Evolutionary conservation across 768 basidiomycete genomes (phyloP), one percentile per base, ranked within the genome.

Genomic region (Calocybe indica): DNA sequence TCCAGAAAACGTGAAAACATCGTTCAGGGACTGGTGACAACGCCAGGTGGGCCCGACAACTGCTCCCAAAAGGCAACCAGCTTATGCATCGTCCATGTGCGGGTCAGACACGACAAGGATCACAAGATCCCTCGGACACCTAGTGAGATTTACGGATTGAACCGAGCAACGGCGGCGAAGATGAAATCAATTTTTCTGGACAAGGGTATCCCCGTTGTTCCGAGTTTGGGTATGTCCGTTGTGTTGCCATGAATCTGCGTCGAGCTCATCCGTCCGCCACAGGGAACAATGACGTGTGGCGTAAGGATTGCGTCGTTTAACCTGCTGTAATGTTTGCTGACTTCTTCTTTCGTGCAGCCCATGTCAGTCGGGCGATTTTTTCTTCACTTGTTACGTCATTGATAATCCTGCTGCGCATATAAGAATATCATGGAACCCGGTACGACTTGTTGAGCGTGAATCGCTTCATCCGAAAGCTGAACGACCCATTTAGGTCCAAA

Each of bases 201-300:
- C 42, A 76, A 72, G 50, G 85, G 83, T 9, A 83, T 94, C 34
- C 82, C 87, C 11, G 82, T 93, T 14, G 76, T 94, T 22, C 89
- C 91, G 3, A 87, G 80, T 65, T 69, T 96, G 49, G 88, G 87
- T 81, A 55, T 56, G 74, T 58, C 9, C 29, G 34, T 53, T 15
- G 4, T 7, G 37, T 29, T 40, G 7, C 10, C 34, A 30, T 15
- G 32, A 30, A 7, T 29, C 22, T 12, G 9, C 29, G 9, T 29
- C 40, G 30, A 11, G 35, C 13, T 22, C 7, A 8, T 42, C 30
- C 41, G 37, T 34, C 46, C 22, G 15, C 8, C 7, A 33, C 52
- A 88, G 91, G 91, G 15, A 94, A 94, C 65, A 94, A 94, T 63
- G 92, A 94, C 69, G 76, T 94, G 42, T 92, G 88, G 80, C 90